These are phyloP conservation scores for Helenozyma rhizophorensis DNA, from an alignment of 805 yeast species.

Conservation along the genomic window DNA sequence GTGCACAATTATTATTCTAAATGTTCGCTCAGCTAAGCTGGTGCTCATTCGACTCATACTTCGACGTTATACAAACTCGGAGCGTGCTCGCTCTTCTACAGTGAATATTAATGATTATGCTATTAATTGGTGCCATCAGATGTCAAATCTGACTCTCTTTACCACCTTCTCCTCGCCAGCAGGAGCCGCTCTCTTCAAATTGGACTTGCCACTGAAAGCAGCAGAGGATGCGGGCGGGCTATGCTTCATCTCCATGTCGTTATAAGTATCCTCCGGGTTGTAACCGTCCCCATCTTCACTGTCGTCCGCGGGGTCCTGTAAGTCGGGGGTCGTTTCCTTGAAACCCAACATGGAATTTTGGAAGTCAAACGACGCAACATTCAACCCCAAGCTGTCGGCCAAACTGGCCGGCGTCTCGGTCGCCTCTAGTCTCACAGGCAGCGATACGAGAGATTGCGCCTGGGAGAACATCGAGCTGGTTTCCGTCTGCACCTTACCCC, in stretches of 20 bases:
- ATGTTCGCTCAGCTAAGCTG: no score
- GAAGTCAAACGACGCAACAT: constrained; percentile 16
- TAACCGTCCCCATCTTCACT: constrained; percentile 20
- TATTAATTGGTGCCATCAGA: no score
- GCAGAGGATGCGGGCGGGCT: constrained; percentile 11
- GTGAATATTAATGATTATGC: no score
- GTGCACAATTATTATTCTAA: no score
- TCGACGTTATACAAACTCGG: no score
- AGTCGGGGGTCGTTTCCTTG: background rate
- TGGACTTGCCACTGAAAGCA: constrained; percentile 13
- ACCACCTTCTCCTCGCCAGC: constrained; percentile 11
- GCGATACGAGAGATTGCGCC: background rate
- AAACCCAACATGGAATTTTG: constrained; percentile 9
- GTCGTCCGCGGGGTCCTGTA: constrained; percentile 4
- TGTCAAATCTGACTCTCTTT: constrained; percentile 33
- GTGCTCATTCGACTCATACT: no score
- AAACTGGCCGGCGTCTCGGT: constrained; percentile 1
- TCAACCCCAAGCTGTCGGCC: constrained; percentile 22
- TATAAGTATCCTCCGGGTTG: constrained; percentile 17
- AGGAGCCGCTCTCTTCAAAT: constrained; percentile 19
- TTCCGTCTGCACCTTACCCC: constrained; percentile 10
- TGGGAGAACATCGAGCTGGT: background rate
- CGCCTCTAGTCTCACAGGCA: no score
- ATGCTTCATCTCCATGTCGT: constrained; percentile 8
- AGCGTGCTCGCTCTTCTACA: no score